phyloP scores from a whole-genome alignment of 345 rosid genomes.

The Camelina neglecta region DNA sequence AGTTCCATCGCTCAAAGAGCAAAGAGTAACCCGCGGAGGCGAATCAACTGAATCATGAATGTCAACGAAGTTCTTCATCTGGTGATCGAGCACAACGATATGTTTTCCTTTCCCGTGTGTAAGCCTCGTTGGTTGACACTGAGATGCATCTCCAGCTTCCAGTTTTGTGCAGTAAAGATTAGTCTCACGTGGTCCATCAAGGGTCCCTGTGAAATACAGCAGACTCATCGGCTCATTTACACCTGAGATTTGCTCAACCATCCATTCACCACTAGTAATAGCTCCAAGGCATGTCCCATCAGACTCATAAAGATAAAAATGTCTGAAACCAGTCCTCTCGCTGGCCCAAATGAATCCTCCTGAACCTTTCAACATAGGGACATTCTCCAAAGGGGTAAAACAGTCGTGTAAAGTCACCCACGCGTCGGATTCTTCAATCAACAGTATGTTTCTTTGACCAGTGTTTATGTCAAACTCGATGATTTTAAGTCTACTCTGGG shows the following conservation, averaged over 20 bases:
- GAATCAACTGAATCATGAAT: constrained; percentile 79
- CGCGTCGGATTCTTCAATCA: constrained; percentile 66
- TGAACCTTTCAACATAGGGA: constrained; percentile 49
- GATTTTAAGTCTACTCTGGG: constrained; percentile 69
- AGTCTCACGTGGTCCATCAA: constrained; percentile 79
- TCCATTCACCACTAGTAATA: constrained; percentile 86
- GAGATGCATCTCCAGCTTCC: constrained; percentile 47
- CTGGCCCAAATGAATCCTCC: constrained; percentile 98
- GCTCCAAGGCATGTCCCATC: constrained; percentile 78
- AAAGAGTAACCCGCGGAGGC: constrained; percentile 70
- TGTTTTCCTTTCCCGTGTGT: constrained; percentile 92
- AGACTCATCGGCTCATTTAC: constrained; percentile 69
- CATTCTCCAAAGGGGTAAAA: constrained; percentile 80
- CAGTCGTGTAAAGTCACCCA: constrained; percentile 96
- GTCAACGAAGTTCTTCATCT: constrained; percentile 81
- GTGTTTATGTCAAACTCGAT: constrained; percentile 73
- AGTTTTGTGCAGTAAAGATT: constrained; percentile 71
- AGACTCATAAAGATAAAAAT: constrained; percentile 79
- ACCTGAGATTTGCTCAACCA: constrained; percentile 92
- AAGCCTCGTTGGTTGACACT: constrained; percentile 62
- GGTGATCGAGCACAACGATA: constrained; percentile 78
- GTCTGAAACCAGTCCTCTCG: constrained; percentile 86
- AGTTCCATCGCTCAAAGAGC: constrained; percentile 71
- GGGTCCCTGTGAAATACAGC: constrained; percentile 81
- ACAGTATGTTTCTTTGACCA: constrained; percentile 62